Evolutionary conservation across 1,284 basidiomycete species (phyloP).

Genomic region (Retiboletus flavoniger): DNA sequence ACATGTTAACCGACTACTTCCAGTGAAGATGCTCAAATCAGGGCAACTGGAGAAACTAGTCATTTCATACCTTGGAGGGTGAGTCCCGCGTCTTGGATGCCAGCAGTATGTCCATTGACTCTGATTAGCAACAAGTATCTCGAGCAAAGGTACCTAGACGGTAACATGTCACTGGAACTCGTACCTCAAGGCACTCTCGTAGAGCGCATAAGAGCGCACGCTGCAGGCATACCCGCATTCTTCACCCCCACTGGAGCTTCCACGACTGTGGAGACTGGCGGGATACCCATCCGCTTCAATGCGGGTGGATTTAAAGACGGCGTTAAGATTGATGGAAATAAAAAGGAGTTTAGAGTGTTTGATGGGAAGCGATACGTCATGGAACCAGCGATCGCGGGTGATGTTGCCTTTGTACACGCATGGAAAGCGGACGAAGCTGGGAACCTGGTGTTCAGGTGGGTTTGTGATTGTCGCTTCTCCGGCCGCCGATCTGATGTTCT

Average conservation of each 20-base stretch:
- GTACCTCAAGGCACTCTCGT: slow-evolving; percentile 89
- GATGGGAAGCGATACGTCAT: slow-evolving; percentile 83
- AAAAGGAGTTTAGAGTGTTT: slow-evolving; percentile 70
- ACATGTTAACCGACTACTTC: background rate
- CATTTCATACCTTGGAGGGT: slow-evolving; percentile 86
- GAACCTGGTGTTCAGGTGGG: slow-evolving; percentile 78
- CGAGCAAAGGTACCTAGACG: slow-evolving; percentile 72
- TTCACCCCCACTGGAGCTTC: slow-evolving; percentile 89
- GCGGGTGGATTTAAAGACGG: slow-evolving; percentile 59
- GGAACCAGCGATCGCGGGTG: slow-evolving; percentile 83
- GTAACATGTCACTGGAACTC: slow-evolving; percentile 81
- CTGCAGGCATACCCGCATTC: slow-evolving; percentile 91
- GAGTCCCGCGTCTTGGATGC: slow-evolving; percentile 17
- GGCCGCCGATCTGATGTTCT: slow-evolving; percentile 2
- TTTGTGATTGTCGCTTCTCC: slow-evolving; percentile 4
- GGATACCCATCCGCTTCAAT: slow-evolving; percentile 48
- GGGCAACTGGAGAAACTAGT: slow-evolving; percentile 81
- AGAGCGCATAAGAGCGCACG: slow-evolving; percentile 86
- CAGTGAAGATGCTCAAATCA: slow-evolving; percentile 73
- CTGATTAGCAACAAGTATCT: slow-evolving; percentile 67
- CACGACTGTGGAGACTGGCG: slow-evolving; percentile 66
- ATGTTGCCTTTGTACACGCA: slow-evolving; percentile 89
- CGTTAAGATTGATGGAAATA: slow-evolving; percentile 62
- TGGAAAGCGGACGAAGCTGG: slow-evolving; percentile 94
- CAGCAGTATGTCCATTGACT: background rate